A percentile compares a stretch with the other conserved stretches of the same genome.
Conservation (phyloP, 2,329 filamentous ascomycete species). For the Talaromyces sp. region DNA sequence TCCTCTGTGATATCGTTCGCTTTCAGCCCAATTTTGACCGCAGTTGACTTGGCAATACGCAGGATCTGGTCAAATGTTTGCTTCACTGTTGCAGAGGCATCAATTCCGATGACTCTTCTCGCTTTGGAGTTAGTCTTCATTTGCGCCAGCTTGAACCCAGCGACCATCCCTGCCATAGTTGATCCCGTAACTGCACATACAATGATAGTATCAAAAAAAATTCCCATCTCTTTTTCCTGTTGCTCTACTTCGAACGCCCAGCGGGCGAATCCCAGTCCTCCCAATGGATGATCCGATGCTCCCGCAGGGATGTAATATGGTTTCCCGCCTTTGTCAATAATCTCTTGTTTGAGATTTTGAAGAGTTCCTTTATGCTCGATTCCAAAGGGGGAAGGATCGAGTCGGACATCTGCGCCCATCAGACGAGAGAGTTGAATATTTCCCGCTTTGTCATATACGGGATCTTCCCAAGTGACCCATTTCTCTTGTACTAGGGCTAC, state of each 20-base stretch:
- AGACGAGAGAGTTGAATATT: slow-evolving; percentile 69
- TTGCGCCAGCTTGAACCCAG: slow-evolving; percentile 65
- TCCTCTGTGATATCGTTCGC: slow-evolving; percentile 59
- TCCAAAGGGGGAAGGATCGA: slow-evolving; percentile 61
- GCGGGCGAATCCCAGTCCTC: slow-evolving; percentile 66
- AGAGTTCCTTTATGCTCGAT: slow-evolving; percentile 67
- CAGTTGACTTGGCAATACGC: slow-evolving; percentile 64
- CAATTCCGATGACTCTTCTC: slow-evolving; percentile 63
- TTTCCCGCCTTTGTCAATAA: slow-evolving; percentile 54
- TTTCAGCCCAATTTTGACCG: slow-evolving; percentile 58
- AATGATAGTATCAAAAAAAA: slow-evolving; percentile 66
- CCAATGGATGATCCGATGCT: slow-evolving; percentile 66
- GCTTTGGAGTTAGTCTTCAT: slow-evolving; percentile 41
- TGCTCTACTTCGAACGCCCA: slow-evolving; percentile 67
- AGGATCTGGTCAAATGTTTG: slow-evolving; percentile 65
- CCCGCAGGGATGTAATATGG: slow-evolving; percentile 72
- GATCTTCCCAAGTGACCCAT: slow-evolving; percentile 63
- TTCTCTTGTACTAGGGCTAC: slow-evolving; percentile 59
- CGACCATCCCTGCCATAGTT: slow-evolving; percentile 69
- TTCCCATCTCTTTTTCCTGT: slow-evolving; percentile 59
- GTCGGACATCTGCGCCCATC: slow-evolving; percentile 52
- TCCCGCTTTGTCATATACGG: slow-evolving; percentile 61
- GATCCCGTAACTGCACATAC: slow-evolving; percentile 70
- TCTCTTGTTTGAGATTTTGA: slow-evolving; percentile 51
- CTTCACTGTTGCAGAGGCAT: slow-evolving; percentile 58